These are phyloP conservation scores for Penicillium paneum DNA, from an alignment of 2,329 filamentous ascomycete genomes.

Conservation along the genomic window DNA sequence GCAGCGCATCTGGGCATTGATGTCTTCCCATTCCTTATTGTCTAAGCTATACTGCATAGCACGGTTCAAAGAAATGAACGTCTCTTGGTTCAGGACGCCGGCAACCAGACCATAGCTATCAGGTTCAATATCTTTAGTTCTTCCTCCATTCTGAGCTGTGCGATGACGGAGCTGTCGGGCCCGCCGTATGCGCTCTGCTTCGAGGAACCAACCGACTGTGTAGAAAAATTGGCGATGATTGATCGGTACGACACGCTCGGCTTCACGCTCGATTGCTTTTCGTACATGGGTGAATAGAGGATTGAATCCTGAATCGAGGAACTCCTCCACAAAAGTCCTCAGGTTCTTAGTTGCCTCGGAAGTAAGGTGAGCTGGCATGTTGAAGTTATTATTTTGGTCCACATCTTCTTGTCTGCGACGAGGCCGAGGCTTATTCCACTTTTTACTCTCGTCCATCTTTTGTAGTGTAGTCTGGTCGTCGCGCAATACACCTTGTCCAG, in stretches of 20 bases:
- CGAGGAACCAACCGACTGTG: conserved; percentile 85
- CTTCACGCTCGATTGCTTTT: conserved; percentile 86
- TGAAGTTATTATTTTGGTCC: conserved; percentile 66
- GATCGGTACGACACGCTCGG: conserved; percentile 71
- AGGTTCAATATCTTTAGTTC: conserved; percentile 56
- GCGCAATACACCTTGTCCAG: conserved; percentile 79
- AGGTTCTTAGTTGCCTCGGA: conserved; percentile 72
- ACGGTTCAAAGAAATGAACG: conserved; percentile 82
- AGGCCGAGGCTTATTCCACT: conserved; percentile 76
- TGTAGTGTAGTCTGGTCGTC: conserved; percentile 69
- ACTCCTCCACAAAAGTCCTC: conserved; percentile 81
- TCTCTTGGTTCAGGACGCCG: conserved; percentile 88
- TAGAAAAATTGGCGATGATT: conserved; percentile 90
- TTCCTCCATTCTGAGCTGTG: conserved; percentile 45
- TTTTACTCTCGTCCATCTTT: conserved; percentile 89
- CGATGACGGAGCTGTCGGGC: conserved; percentile 55
- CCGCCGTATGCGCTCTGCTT: conserved; percentile 74
- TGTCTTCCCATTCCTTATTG: conserved; percentile 79
- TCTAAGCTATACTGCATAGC: conserved; percentile 76
- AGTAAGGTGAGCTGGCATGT: conserved; percentile 67
- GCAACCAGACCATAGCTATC: conserved; percentile 85
- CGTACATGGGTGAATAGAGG: conserved; percentile 80
- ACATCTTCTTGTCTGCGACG: conserved; percentile 60
- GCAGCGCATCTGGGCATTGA: conserved; percentile 86
- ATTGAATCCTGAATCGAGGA: conserved; percentile 93